Conservation (phyloP, 805 yeast species). For the Candida chauliodis region DNA sequence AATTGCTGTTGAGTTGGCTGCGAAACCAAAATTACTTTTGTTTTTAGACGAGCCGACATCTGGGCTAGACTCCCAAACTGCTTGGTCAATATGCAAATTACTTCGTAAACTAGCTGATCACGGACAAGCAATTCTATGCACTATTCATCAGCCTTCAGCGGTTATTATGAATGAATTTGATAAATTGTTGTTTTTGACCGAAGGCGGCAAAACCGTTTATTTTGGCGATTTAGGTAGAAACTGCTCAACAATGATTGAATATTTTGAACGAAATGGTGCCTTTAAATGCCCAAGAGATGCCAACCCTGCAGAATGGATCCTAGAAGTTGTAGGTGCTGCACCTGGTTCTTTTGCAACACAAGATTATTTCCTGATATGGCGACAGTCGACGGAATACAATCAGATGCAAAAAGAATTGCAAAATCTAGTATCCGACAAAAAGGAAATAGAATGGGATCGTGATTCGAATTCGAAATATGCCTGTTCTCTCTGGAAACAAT, state of each 20-base stretch:
- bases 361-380: not conserved
- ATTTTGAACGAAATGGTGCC: constrained; percentile 73
- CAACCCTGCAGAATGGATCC: not conserved
- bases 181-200: constrained; percentile 60
- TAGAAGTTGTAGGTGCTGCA: not conserved
- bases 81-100: constrained; percentile 40
- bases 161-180: constrained; percentile 74
- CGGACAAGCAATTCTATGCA: constrained; percentile 43
- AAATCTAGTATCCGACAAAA: constrained; percentile 48
- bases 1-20: not conserved
- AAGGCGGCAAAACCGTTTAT: constrained; percentile 78
- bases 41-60: not conserved
- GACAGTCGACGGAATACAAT: not conserved
- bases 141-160: constrained; percentile 86
- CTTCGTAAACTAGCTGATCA: constrained; percentile 38
- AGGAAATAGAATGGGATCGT: constrained; percentile 53
- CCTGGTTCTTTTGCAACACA: not conserved
- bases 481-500: constrained; percentile 23
- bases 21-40: not conserved
- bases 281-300: constrained; percentile 27
- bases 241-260: constrained; percentile 53
- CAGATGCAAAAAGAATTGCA: not conserved
- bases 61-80: constrained; percentile 28
- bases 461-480: constrained; percentile 30
- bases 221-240: constrained; percentile 76